phyloP scores from a whole-genome alignment of 441 rosid genomes.

The Euphorbia corollata region DNA sequence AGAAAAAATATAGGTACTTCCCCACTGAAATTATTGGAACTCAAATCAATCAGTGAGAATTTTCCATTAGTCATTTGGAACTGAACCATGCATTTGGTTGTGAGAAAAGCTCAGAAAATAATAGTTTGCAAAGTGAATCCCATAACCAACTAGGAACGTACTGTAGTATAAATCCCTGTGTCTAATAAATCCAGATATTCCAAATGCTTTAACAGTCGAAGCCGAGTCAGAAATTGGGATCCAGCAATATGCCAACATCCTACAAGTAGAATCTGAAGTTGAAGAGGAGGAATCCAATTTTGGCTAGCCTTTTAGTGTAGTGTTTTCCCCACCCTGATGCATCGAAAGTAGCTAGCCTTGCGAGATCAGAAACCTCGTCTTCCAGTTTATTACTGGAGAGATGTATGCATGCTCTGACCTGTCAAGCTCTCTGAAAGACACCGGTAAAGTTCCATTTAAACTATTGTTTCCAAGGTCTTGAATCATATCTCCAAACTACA shows the following conservation, averaged over 20 bases:
- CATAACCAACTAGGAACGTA: neutral
- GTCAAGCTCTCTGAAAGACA: no score
- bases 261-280: no score
- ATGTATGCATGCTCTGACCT: no score
- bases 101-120: neutral
- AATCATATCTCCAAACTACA: no score
- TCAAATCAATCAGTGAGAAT: neutral
- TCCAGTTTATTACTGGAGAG: no score
- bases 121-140: neutral
- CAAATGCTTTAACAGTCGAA: slow-evolving; percentile 12
- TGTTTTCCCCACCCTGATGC: neutral
- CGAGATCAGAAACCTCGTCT: neutral
- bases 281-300: no score
- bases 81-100: neutral
- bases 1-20: neutral
- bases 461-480: neutral
- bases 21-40: slow-evolving; percentile 5
- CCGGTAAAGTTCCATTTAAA: neutral
- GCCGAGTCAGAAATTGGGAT: slow-evolving; percentile 23
- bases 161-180: neutral
- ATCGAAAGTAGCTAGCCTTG: neutral
- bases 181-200: neutral
- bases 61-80: neutral
- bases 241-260: no score
- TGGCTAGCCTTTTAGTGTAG: slow-evolving; percentile 5